Evolutionary conservation across 371 early-diverging fungal species (phyloP), one percentile per base, ranked within the genome.

Genomic region (Mycotypha africana): DNA sequence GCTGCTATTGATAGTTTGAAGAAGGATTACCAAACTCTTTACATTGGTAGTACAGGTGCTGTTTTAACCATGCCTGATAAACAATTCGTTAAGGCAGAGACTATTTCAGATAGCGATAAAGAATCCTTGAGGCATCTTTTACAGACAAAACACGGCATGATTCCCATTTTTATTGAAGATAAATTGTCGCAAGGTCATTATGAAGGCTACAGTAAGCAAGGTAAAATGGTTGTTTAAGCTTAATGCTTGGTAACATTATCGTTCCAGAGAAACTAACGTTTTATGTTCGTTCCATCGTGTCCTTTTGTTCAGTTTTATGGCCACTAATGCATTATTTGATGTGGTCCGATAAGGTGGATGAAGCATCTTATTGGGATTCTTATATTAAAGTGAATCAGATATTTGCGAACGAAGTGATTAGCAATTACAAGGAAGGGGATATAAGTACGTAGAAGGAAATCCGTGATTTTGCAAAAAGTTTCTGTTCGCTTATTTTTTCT

Each of bases 241-340:
- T n/a, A n/a, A n/a, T n/a, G n/a, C n/a, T n/a, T n/a, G n/a, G n/a
- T n/a, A n/a, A n/a, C n/a, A n/a, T n/a, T n/a, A n/a, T n/a, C n/a
- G n/a, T n/a, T n/a, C n/a, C n/a, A n/a, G n/a, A n/a, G n/a, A n/a
- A n/a, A n/a, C n/a, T n/a, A n/a, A n/a, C n/a, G n/a, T n/a, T n/a
- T n/a, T n/a, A n/a, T n/a, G n/a, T n/a, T n/a, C n/a, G n/a, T n/a
- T n/a, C n/a, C n/a, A n/a, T n/a, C n/a, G n/a, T n/a, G n/a, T n/a
- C n/a, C n/a, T n/a, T n/a, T n/a, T n/a, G n/a, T n/a, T n/a, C n/a
- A 85, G 86, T 85, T 25, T 81, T 99, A 17, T 99, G 99, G 99
- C 99, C 99, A 1, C 64, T 99, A 42, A 88, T 99, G 53, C 99
- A 99, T 72, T 97, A 97, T 58, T 77, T 98, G 39, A 61, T 66